Evolutionary conservation across 192 early-diverging fungal genomes (phyloP).

Genomic region (Backusella macrospora): DNA sequence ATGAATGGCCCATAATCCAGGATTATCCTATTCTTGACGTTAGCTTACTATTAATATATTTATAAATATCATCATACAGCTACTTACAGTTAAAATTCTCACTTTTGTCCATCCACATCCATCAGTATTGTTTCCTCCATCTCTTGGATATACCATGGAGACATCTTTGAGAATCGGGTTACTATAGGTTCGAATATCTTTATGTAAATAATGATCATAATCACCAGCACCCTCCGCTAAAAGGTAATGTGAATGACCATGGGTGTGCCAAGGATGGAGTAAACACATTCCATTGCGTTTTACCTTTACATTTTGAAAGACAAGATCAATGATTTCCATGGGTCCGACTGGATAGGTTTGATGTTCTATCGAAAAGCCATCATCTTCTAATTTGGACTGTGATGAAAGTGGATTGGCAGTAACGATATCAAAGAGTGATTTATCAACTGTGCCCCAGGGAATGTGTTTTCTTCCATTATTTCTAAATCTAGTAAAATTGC

Average conservation of each 20-base stretch:
- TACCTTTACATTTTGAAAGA: slow-evolving; percentile 17
- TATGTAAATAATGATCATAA: slow-evolving; percentile 9
- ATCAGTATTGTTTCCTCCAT: neutral
- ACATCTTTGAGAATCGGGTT: slow-evolving; percentile 21
- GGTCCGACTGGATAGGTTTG: slow-evolving; percentile 17
- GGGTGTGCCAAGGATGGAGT: slow-evolving; percentile 34
- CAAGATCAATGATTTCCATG: slow-evolving; percentile 29
- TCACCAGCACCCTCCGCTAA: slow-evolving; percentile 24
- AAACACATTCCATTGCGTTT: neutral
- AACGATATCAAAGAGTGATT: neutral
- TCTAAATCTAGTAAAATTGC: neutral
- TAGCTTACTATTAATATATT: too few species aligned
- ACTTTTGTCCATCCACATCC: slow-evolving; percentile 24
- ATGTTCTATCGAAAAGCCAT: neutral
- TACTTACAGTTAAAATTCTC: slow-evolving; percentile 19
- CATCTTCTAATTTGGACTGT: neutral
- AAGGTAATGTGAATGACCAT: slow-evolving; percentile 34
- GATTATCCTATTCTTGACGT: slow-evolving; percentile 15
- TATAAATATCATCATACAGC: neutral
- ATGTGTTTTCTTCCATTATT: neutral
- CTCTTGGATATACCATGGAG: slow-evolving; percentile 22
- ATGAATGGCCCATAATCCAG: slow-evolving; percentile 23
- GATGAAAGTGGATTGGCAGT: neutral
- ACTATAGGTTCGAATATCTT: neutral
- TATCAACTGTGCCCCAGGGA: neutral